A percentile compares a stretch with the other conserved stretches of the same genome.
Conservation (phyloP, 2,329 filamentous ascomycete genomes). For the Macrophomina tecta region DNA sequence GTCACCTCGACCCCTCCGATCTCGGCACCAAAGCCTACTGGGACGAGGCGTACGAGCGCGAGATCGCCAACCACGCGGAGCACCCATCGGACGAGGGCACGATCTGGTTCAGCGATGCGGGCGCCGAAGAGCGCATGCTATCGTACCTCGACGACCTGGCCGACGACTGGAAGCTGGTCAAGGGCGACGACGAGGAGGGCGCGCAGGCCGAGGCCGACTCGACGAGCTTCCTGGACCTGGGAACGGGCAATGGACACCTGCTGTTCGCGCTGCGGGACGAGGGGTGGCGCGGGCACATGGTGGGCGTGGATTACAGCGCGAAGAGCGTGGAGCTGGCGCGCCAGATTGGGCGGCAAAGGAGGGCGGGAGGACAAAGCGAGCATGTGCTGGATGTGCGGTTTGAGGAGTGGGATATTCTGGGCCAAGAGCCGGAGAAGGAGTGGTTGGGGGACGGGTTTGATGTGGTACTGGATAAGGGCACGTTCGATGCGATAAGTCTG, state of each 20-base stretch:
- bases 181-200: constrained; percentile 36
- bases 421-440: constrained; percentile 57
- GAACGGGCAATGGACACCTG: constrained; percentile 92
- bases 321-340: constrained; percentile 76
- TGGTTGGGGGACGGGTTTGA: constrained; percentile 72
- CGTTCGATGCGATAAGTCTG: constrained; percentile 93
- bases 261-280: constrained; percentile 78
- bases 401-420: constrained; percentile 59
- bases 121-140: constrained; percentile 82
- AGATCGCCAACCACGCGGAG: constrained; percentile 72
- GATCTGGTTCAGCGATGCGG: constrained; percentile 94
- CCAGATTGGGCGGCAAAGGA: constrained; percentile 56
- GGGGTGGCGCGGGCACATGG: constrained; percentile 71
- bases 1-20: constrained; percentile 71
- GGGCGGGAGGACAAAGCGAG: constrained; percentile 33
- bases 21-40: constrained; percentile 77
- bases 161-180: constrained; percentile 54
- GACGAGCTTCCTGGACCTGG: constrained; percentile 79
- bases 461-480: constrained; percentile 95
- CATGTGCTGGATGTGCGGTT: constrained; percentile 53
- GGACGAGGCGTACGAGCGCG: constrained; percentile 72
- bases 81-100: constrained; percentile 83
- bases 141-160: constrained; percentile 64
- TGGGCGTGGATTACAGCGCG: constrained; percentile 88
- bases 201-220: constrained; percentile 26